Base-by-base conservation (phyloP, 768 basidiomycete species). In the Vararia minispora region DNA sequence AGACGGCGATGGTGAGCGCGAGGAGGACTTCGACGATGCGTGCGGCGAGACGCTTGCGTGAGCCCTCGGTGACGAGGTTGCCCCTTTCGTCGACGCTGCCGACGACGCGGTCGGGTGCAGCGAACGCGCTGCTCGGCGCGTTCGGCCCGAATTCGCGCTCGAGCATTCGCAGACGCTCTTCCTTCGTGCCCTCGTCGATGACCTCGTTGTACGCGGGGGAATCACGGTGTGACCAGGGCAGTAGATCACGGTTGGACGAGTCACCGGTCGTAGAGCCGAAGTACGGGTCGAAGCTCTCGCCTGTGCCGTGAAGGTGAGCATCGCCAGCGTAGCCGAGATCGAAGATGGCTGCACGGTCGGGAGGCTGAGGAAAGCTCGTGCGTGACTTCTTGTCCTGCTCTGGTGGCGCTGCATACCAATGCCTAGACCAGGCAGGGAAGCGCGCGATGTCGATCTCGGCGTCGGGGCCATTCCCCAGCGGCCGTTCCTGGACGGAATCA, bases 141-240 rank as follows among this genome's bases (percentile, higher is more conserved):
- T 65, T 63, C n/a, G 58, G 54, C 3, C 72, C 55, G 52, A 82
- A 84, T 44, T 81, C 78, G 13, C 68, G 68, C 51, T 81, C 74
- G 8, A 84, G 65, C 77, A 81, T 80, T 5, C 76, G 70, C 47
- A 81, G 64, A 13, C 79, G 66, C 47, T 81, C 79, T 53, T 76
- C 74, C 53, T 79, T 82, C 22, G 72, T 58, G n/a, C 63, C 55
- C 2, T 67, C 55, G 40, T 73, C 66, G 4, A 79, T 47, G 1
- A 58, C 55, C 0, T 58, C 54, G 14, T 59, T 62, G 40, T 64
- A 62, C 16, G 68, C 65, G 10, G 66, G 63, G 1, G 63, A 64
- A 35, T 73, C 69, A 33, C 52, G 57, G 38, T 60, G 63, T 11
- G 43, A 45, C 75, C 76, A 80, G 1, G 74, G 74, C 8, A 77